These are phyloP conservation scores for Alternaria atra DNA, from an alignment of 2,329 filamentous ascomycete species.

Conservation along the genomic window DNA sequence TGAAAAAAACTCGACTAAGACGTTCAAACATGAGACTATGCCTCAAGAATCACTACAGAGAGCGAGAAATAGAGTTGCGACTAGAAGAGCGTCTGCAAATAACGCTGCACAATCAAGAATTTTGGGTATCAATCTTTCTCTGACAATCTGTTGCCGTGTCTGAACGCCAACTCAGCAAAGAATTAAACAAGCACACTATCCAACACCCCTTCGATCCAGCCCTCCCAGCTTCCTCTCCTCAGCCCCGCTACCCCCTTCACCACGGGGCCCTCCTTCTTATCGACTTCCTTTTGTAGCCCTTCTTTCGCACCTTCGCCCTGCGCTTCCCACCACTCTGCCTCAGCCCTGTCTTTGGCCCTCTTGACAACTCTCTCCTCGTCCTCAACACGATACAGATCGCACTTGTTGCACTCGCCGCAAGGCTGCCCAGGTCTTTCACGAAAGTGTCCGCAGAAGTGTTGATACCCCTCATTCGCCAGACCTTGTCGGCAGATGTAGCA, in stretches of 20 bases:
- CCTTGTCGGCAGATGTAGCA: constrained; percentile 87
- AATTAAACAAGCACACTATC: constrained; percentile 29
- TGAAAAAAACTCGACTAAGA: neutral
- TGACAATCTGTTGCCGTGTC: neutral
- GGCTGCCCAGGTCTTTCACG: constrained; percentile 77
- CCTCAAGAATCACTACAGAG: neutral
- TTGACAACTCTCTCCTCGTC: constrained; percentile 56
- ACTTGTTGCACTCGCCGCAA: constrained; percentile 78
- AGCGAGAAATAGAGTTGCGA: neutral
- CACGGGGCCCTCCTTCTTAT: constrained; percentile 16
- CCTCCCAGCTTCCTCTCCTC: constrained; percentile 28
- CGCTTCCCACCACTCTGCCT: constrained; percentile 56
- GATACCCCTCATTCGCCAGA: constrained; percentile 77
- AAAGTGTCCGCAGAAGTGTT: constrained; percentile 97
- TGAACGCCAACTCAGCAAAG: neutral
- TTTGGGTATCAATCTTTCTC: constrained; percentile 4
- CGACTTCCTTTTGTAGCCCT: constrained; percentile 34
- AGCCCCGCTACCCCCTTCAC: constrained; percentile 16
- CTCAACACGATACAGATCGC: constrained; percentile 60
- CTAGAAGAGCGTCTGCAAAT: neutral
- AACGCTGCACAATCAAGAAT: neutral
- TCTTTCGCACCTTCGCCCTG: constrained; percentile 42
- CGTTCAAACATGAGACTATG: neutral
- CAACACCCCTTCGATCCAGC: constrained; percentile 29
- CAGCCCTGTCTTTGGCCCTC: constrained; percentile 54